phyloP scores from a whole-genome alignment of 164 flowering plant genomes.

The Kingdonia uniflora region DNA sequence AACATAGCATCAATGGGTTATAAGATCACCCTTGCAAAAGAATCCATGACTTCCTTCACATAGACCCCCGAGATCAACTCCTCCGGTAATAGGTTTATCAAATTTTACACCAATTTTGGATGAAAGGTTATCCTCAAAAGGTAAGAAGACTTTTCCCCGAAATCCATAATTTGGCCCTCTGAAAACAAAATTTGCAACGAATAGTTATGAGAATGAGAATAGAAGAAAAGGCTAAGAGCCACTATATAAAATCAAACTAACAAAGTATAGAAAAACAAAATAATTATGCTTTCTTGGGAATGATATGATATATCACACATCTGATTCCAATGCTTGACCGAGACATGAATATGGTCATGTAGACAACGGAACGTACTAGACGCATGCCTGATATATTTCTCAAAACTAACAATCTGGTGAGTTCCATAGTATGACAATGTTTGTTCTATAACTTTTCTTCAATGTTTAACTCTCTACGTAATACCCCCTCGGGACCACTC shows the following conservation, averaged over 20 bases:
- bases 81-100: conserved; percentile 69
- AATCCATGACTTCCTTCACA: conserved; percentile 70
- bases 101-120: conserved; percentile 82
- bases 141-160: conserved; percentile 65
- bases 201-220: not conserved
- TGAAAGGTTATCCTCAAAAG: conserved; percentile 63
- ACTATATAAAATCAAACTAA: not conserved
- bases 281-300: not conserved
- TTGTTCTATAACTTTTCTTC: no score
- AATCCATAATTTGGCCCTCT: conserved; percentile 72
- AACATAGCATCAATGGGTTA: not conserved
- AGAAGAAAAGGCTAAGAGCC: not conserved
- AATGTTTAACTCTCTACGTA: no score
- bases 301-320: not conserved
- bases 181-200: conserved; percentile 3
- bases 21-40: conserved; percentile 67
- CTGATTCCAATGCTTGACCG: not conserved
- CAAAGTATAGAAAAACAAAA: not conserved
- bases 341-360: no score
- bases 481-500: no score
- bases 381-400: no score
- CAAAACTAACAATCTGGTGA: no score
- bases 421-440: no score
- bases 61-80: conserved; percentile 79
- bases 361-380: no score